These are phyloP conservation scores for Botrytis elliptica DNA, from an alignment of 2,329 filamentous ascomycete genomes.

Conservation along the genomic window DNA sequence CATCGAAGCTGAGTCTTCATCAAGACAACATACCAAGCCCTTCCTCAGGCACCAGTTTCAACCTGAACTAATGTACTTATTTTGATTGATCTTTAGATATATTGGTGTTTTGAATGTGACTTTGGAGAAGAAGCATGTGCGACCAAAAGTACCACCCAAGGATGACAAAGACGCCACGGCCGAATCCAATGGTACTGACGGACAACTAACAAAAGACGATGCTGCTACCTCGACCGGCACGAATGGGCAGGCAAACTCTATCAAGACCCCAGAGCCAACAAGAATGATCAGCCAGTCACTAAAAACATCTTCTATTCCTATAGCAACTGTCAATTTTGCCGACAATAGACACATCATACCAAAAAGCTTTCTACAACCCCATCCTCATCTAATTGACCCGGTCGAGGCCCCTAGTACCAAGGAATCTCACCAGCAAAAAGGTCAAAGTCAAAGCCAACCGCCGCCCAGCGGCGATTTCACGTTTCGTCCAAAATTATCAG, in stretches of 20 bases:
- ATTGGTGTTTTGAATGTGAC: slow-evolving; percentile 97
- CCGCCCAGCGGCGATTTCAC: slow-evolving; percentile 25
- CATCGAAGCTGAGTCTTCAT: slow-evolving; percentile 34
- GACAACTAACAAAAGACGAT: slow-evolving; percentile 26
- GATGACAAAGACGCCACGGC: slow-evolving; percentile 46
- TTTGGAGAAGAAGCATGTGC: slow-evolving; percentile 73
- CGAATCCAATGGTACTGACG: slow-evolving; percentile 24
- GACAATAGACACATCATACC: slow-evolving; percentile 94
- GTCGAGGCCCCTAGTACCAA: slow-evolving; percentile 32
- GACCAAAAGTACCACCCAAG: slow-evolving; percentile 58
- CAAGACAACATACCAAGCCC: slow-evolving; percentile 25
- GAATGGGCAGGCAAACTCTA: slow-evolving; percentile 24
- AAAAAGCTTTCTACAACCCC: slow-evolving; percentile 69
- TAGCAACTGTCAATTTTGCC: slow-evolving; percentile 89
- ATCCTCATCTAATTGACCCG: slow-evolving; percentile 46
- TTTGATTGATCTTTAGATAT: slow-evolving; percentile 59
- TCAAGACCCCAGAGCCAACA: slow-evolving; percentile 38
- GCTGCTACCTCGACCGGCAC: slow-evolving; percentile 6
- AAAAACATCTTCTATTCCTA: slow-evolving; percentile 59
- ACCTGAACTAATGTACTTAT: slow-evolving; percentile 27
- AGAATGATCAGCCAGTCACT: slow-evolving; percentile 73
- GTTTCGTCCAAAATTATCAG: slow-evolving; percentile 49
- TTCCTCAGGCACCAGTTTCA: slow-evolving; percentile 5
- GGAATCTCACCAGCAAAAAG: slow-evolving; percentile 34
- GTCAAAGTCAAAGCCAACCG: slow-evolving; percentile 27